These are phyloP conservation scores for Orbilia blumenaviensis DNA, from an alignment of 2,329 filamentous ascomycete genomes.

Conservation along the genomic window DNA sequence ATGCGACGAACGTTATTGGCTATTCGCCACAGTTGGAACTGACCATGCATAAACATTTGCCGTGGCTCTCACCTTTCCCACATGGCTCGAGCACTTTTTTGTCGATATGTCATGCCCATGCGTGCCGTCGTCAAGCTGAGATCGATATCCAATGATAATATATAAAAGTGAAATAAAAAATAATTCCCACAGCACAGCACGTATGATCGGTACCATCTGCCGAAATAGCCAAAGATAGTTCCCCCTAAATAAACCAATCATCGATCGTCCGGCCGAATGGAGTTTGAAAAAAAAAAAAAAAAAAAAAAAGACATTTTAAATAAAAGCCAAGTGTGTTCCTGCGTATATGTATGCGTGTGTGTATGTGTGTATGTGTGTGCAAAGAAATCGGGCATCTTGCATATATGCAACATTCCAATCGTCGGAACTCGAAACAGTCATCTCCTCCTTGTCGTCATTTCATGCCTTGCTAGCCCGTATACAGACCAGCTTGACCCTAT, in stretches of 20 bases:
- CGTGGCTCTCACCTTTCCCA: background rate
- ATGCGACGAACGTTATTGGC: conserved; percentile 25
- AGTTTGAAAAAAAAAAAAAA: background rate
- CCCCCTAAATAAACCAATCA: too few species aligned
- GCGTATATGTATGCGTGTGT: too few species aligned
- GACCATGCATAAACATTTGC: too few species aligned
- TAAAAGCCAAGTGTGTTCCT: too few species aligned
- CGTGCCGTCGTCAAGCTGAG: background rate
- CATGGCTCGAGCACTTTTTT: background rate
- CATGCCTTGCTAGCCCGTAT: background rate
- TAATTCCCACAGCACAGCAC: too few species aligned
- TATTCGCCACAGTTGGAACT: background rate
- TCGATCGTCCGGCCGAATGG: too few species aligned
- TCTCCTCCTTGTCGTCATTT: background rate
- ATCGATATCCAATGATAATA: background rate
- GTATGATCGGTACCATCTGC: too few species aligned
- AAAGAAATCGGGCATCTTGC: background rate
- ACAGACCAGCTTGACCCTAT: background rate
- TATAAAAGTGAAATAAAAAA: too few species aligned
- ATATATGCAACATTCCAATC: conserved; percentile 11
- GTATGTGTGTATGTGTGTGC: background rate
- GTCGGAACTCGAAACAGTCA: conserved; percentile 11
- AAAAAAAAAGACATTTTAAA: background rate
- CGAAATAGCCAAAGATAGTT: too few species aligned
- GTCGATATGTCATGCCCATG: background rate